Evolutionary conservation across 1,284 basidiomycete genomes (phyloP).

Genomic region (Cerrena zonata): DNA sequence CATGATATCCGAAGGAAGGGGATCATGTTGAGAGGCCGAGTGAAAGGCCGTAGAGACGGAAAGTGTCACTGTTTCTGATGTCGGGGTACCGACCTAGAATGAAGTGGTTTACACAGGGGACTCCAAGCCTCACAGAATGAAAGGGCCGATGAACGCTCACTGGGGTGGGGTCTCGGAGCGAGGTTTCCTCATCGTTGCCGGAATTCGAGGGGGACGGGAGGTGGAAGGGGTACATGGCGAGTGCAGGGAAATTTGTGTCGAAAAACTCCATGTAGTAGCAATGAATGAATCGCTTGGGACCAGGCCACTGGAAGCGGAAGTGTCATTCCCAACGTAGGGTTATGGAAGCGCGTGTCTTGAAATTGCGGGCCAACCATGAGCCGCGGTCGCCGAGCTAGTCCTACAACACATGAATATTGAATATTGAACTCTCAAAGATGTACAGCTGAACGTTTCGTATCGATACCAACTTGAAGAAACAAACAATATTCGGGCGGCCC

Average conservation of each 20-base stretch:
- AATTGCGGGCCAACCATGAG: background rate
- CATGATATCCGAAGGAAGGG: slow-evolving; percentile 11
- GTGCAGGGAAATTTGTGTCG: background rate
- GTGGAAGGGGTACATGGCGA: background rate
- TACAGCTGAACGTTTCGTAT: no score
- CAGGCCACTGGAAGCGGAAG: no score
- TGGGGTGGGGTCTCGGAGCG: background rate
- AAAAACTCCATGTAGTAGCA: slow-evolving; percentile 2
- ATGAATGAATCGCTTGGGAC: no score
- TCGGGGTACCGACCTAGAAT: background rate
- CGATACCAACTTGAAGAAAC: no score
- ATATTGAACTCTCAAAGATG: no score
- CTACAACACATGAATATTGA: background rate
- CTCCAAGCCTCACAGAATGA: background rate
- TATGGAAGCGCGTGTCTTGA: background rate
- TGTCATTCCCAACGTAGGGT: background rate
- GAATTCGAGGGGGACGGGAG: background rate
- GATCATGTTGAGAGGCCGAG: slow-evolving; percentile 16
- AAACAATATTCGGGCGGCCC: no score
- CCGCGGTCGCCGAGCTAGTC: background rate
- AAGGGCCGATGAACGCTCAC: background rate
- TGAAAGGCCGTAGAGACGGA: slow-evolving; percentile 29
- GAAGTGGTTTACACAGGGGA: background rate
- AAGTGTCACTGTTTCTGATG: background rate
- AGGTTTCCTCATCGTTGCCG: background rate